These are phyloP conservation scores for Chalaropsis thielavioides DNA, from an alignment of 2,329 filamentous ascomycete genomes.

Conservation along the genomic window DNA sequence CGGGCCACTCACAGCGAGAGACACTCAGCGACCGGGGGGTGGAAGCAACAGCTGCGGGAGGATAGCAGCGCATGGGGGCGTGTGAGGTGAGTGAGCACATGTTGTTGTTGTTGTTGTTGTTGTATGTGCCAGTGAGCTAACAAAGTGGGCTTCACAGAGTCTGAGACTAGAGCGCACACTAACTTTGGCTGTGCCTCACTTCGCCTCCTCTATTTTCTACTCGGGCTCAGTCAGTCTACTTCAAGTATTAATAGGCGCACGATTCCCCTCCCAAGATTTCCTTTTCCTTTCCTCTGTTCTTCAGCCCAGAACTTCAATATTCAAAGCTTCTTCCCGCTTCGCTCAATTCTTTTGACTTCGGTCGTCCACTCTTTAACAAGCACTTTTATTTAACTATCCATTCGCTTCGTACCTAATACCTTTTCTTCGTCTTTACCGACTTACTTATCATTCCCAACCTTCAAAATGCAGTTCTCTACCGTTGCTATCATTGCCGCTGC, in stretches of 20 bases:
- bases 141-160: neutral
- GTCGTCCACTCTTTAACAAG: constrained; percentile 42
- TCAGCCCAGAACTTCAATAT: constrained; percentile 33
- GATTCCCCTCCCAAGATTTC: constrained; percentile 8
- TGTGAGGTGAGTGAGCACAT: neutral
- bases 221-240: neutral
- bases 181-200: constrained; percentile 2
- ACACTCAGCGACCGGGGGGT: constrained; percentile 1
- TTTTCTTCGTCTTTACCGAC: constrained; percentile 22
- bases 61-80: neutral
- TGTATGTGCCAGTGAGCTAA: neutral
- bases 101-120: neutral
- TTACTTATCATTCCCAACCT: constrained; percentile 22
- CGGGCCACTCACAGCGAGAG: neutral
- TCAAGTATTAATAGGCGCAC: constrained; percentile 13
- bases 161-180: neutral
- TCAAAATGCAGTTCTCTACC: constrained; percentile 38
- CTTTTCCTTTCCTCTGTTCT: constrained; percentile 24
- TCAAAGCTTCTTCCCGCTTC: constrained; percentile 27
- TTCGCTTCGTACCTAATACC: constrained; percentile 20
- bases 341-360: constrained; percentile 34
- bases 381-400: constrained; percentile 26
- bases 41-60: neutral
- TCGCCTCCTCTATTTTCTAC: constrained; percentile 1
- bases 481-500: constrained; percentile 39